Percentiles rank a stretch among this genome's conserved stretches.
Evolutionary conservation across 306 rosid genomes (phyloP).

Genomic region (Comarum palustre): DNA sequence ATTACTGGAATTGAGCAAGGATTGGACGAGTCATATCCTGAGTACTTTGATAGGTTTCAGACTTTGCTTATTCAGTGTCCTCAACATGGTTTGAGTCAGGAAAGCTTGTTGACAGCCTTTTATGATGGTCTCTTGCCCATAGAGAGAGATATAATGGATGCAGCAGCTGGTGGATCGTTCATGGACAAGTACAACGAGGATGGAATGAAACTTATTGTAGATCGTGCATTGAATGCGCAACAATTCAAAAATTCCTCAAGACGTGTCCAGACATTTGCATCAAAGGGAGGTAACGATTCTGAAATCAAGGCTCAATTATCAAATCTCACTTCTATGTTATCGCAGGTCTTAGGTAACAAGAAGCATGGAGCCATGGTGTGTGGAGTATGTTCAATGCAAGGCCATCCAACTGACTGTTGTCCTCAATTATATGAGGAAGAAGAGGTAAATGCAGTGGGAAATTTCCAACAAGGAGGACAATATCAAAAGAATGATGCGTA

Average conservation of each 20-base stretch:
- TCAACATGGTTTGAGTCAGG: background rate
- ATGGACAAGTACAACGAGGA: background rate
- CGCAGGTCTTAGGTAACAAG: background rate
- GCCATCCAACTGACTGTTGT: no score
- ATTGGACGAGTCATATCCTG: background rate
- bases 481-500: no score
- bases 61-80: background rate
- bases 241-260: background rate
- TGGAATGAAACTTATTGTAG: background rate
- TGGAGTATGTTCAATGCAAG: no score
- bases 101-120: background rate
- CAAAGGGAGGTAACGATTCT: background rate
- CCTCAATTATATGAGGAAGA: no score
- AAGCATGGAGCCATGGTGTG: no score
- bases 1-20: background rate
- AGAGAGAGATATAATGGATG: background rate
- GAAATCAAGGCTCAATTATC: background rate
- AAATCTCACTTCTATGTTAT: background rate
- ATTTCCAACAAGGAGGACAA: no score
- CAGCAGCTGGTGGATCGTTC: background rate
- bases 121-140: background rate
- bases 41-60: background rate
- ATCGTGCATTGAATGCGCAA: background rate
- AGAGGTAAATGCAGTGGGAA: no score
- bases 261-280: background rate